Percentiles rank a stretch among this genome's conserved stretches.
Evolutionary conservation across 2,329 filamentous ascomycete species (phyloP).

Genomic region (Paramyrothecium roridum): DNA sequence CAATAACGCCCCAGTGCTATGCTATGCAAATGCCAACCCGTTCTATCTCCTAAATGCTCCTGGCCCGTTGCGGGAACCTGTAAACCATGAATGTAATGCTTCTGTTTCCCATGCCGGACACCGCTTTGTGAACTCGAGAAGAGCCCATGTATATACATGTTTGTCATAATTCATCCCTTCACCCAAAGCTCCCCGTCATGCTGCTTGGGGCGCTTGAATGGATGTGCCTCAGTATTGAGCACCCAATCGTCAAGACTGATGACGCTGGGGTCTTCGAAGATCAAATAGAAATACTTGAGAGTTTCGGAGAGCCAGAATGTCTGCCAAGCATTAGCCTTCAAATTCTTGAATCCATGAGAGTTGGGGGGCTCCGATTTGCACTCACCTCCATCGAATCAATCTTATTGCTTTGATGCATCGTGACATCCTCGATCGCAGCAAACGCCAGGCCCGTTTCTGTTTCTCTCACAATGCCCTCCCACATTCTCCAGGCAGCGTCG

Average conservation of each 20-base stretch:
- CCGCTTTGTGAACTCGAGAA: too few relatives aligned
- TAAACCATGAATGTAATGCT: too few relatives aligned
- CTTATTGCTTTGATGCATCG: conserved; percentile 22
- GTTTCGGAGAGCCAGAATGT: conserved; percentile 75
- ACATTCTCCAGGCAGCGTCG: conserved; percentile 47
- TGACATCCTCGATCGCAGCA: conserved; percentile 37
- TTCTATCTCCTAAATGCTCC: too few relatives aligned
- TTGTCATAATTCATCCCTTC: background rate
- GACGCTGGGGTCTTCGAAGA: conserved; percentile 62
- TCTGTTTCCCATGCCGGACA: too few relatives aligned
- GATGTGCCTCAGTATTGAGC: conserved; percentile 57
- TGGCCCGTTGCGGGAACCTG: too few relatives aligned
- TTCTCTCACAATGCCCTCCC: conserved; percentile 35
- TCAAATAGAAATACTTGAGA: conserved; percentile 73
- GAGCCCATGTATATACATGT: background rate
- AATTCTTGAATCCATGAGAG: background rate
- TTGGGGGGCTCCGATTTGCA: conserved; percentile 4
- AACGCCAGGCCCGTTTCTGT: conserved; percentile 41
- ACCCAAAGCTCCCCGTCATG: background rate
- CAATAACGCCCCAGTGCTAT: too few relatives aligned
- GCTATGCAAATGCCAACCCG: too few relatives aligned
- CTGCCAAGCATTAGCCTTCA: conserved; percentile 17
- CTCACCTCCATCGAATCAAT: conserved; percentile 62
- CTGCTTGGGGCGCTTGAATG: conserved; percentile 32
- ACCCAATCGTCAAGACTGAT: conserved; percentile 71